Conservation (phyloP, 106 monocot genomes). For the Acorus calamus region DNA sequence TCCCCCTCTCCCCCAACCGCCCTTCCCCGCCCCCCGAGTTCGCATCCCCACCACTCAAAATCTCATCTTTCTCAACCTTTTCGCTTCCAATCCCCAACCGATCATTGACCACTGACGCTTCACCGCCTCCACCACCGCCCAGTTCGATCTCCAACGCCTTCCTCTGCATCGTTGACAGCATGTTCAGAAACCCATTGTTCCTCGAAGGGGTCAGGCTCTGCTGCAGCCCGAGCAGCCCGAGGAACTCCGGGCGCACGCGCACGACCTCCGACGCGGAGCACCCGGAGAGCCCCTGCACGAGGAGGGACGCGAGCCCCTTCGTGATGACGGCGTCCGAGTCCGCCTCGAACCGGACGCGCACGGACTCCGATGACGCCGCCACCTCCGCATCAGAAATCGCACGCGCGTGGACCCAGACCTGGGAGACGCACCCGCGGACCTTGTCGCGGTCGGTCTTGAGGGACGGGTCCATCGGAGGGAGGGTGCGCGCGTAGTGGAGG, state of each 20-base stretch:
- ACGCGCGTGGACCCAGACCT: slow-evolving; percentile 89
- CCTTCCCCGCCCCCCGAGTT: not conserved
- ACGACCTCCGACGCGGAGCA: slow-evolving; percentile 23
- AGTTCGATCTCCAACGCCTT: slow-evolving; percentile 24
- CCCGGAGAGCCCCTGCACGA: slow-evolving; percentile 65
- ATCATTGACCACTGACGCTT: not conserved
- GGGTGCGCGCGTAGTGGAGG: slow-evolving; percentile 57
- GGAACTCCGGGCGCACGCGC: slow-evolving; percentile 45
- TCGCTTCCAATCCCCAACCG: not conserved
- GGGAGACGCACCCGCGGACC: slow-evolving; percentile 86
- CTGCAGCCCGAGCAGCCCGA: slow-evolving; percentile 55
- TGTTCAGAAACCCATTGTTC: slow-evolving; percentile 87
- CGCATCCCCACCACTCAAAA: not conserved
- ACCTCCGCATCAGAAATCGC: slow-evolving; percentile 24
- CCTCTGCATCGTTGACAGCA: slow-evolving; percentile 76
- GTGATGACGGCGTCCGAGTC: slow-evolving; percentile 78
- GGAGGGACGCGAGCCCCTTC: slow-evolving; percentile 68
- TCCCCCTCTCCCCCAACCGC: slow-evolving; percentile 32
- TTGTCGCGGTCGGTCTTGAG: slow-evolving; percentile 60
- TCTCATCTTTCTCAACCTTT: no score
- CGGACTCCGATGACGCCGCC: slow-evolving; percentile 13
- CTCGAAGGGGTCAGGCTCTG: slow-evolving; percentile 77
- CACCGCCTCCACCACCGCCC: not conserved
- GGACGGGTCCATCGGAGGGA: slow-evolving; percentile 49
- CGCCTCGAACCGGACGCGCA: slow-evolving; percentile 57